A percentile compares a stretch with the other conserved stretches of the same genome.
phyloP scores from a whole-genome alignment of 2,329 filamentous ascomycete species.

The Sclerotiophoma versabilis region DNA sequence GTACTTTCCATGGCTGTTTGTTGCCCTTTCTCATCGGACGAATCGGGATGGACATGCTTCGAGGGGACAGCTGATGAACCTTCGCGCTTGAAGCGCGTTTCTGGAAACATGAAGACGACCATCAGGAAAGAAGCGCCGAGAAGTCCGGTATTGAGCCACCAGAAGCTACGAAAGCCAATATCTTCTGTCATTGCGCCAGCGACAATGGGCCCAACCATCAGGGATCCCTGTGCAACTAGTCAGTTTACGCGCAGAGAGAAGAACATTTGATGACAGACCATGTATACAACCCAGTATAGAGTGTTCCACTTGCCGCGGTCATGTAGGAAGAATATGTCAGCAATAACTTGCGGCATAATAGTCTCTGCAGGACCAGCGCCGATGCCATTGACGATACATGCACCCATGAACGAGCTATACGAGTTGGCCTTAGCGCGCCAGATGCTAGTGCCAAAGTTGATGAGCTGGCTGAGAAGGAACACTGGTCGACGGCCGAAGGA shows the following conservation, averaged over 20 bases:
- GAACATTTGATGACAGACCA: slow-evolving; percentile 38
- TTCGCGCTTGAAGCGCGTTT: slow-evolving; percentile 65
- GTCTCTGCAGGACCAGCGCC: slow-evolving; percentile 69
- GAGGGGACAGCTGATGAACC: slow-evolving; percentile 40
- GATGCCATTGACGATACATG: slow-evolving; percentile 67
- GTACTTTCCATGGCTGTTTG: slow-evolving; percentile 20
- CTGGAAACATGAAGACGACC: slow-evolving; percentile 67
- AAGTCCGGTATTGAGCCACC: slow-evolving; percentile 69
- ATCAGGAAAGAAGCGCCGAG: slow-evolving; percentile 59
- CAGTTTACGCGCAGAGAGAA: not conserved
- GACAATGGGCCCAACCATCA: slow-evolving; percentile 66
- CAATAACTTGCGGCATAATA: slow-evolving; percentile 67
- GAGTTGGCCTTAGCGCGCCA: slow-evolving; percentile 65
- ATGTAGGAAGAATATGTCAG: slow-evolving; percentile 70
- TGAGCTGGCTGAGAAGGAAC: slow-evolving; percentile 59
- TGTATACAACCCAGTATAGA: slow-evolving; percentile 68
- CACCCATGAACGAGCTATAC: slow-evolving; percentile 70
- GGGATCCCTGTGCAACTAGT: slow-evolving; percentile 50
- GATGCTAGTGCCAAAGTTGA: slow-evolving; percentile 62
- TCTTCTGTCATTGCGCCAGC: slow-evolving; percentile 67
- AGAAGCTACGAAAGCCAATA: slow-evolving; percentile 68
- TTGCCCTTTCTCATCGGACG: slow-evolving; percentile 30
- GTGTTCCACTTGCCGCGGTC: slow-evolving; percentile 69
- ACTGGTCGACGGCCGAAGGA: slow-evolving; percentile 64
- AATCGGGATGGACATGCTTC: slow-evolving; percentile 5